A percentile compares a stretch with the other conserved stretches of the same genome.
Conservation (phyloP, 2,329 filamentous ascomycete species). For the Dendrostoma leiphaemia region DNA sequence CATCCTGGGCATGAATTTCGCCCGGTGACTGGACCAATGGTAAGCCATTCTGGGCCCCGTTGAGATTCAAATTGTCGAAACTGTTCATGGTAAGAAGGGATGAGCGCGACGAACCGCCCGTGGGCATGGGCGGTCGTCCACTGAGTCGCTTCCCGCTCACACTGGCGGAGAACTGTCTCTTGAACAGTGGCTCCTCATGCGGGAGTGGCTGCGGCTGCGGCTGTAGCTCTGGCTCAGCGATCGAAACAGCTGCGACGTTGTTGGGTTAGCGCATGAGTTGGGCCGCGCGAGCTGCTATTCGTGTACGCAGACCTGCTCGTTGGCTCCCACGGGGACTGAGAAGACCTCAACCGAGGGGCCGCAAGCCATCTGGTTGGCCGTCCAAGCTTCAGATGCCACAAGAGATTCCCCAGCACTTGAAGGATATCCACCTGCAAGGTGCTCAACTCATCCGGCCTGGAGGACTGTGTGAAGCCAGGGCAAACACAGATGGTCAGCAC, state of each 20-base stretch:
- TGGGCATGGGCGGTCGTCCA: constrained; percentile 36
- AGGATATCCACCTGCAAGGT: neutral
- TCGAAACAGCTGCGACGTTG: constrained; percentile 49
- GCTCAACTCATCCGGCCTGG: neutral
- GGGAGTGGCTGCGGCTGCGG: constrained; percentile 33
- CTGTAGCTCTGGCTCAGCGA: constrained; percentile 50
- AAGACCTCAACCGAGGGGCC: neutral
- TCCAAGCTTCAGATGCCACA: too few species aligned
- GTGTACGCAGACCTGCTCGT: neutral
- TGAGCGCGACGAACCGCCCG: constrained; percentile 40
- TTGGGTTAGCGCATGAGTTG: constrained; percentile 21
- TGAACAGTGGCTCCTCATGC: constrained; percentile 35
- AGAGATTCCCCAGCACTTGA: neutral
- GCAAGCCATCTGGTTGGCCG: neutral
- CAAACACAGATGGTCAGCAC: neutral
- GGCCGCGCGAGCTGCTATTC: neutral
- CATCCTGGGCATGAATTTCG: constrained; percentile 21
- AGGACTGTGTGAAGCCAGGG: constrained; percentile 2
- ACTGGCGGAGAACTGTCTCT: constrained; percentile 44
- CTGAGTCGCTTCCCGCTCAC: constrained; percentile 41
- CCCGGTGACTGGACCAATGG: constrained; percentile 27
- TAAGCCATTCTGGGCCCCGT: constrained; percentile 23
- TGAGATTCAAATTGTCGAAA: constrained; percentile 28
- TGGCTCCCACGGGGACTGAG: neutral
- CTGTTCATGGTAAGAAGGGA: constrained; percentile 40